Percentiles rank a stretch among this genome's conserved stretches.
Evolutionary conservation across 768 basidiomycete genomes (phyloP).

Genomic region (Tephrocybe sp.): DNA sequence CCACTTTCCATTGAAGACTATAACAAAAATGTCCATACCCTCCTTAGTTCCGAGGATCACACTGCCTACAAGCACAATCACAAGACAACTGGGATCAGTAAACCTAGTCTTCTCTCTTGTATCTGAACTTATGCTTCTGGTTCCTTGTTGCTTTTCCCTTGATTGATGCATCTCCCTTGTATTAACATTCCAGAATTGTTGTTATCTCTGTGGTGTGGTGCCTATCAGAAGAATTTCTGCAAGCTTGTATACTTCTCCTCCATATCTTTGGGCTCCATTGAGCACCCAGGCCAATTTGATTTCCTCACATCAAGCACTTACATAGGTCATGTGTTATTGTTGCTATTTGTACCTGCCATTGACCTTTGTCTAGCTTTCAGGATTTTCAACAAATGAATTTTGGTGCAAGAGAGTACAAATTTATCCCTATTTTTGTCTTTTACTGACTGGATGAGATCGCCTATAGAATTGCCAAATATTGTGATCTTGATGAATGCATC

Average conservation of each 20-base stretch:
- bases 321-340: no score
- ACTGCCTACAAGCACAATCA: not conserved
- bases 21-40: not conserved
- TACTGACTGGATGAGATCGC: constrained; percentile 1
- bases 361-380: no score
- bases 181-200: constrained; percentile 2
- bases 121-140: not conserved
- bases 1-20: not conserved
- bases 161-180: constrained; percentile 8
- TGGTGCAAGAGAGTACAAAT: no score
- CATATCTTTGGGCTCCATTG: constrained; percentile 21
- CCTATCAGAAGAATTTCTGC: constrained; percentile 20
- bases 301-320: constrained; percentile 18
- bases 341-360: no score
- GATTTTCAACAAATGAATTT: no score
- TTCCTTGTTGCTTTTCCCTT: constrained; percentile 12
- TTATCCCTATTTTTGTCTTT: no score
- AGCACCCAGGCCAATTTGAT: constrained; percentile 14
- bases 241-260: constrained; percentile 20
- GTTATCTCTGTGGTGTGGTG: constrained; percentile 11
- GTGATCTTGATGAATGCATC: not conserved
- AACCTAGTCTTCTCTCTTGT: constrained; percentile 3
- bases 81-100: not conserved
- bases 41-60: not conserved
- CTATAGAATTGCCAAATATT: not conserved